Evolutionary conservation across 2,329 filamentous ascomycete species (phyloP).

Genomic region (Hortaea werneckii): DNA sequence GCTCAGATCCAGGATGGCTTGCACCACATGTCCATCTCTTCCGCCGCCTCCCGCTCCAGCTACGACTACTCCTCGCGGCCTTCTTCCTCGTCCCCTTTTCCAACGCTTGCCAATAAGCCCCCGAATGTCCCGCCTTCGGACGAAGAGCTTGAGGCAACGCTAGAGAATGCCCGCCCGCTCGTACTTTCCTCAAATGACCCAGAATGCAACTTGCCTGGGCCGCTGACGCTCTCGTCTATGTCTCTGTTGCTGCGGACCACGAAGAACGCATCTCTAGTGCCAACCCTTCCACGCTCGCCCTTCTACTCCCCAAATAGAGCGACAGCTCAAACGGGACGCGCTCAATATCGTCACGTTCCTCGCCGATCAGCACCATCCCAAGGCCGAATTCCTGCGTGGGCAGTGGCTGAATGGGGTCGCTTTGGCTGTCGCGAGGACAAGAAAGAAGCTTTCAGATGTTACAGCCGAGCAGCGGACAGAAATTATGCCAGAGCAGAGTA

Average conservation of each 20-base stretch:
- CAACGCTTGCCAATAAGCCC: constrained; percentile 65
- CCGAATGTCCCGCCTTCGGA: constrained; percentile 88
- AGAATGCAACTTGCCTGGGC: constrained; percentile 97
- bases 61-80: constrained; percentile 33
- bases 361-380: constrained; percentile 82
- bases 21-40: constrained; percentile 63
- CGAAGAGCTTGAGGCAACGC: constrained; percentile 81
- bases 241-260: constrained; percentile 72
- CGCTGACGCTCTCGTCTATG: constrained; percentile 80
- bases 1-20: constrained; percentile 95
- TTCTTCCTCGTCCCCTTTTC: constrained; percentile 85
- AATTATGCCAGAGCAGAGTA: constrained; percentile 88
- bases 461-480: constrained; percentile 73
- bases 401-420: constrained; percentile 98
- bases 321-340: constrained; percentile 77
- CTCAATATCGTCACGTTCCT: constrained; percentile 87
- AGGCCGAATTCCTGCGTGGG: constrained; percentile 84
- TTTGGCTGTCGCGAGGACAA: constrained; percentile 86
- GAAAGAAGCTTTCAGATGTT: constrained; percentile 83
- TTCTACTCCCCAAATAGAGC: constrained; percentile 75
- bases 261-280: constrained; percentile 54
- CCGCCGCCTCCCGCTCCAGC: constrained; percentile 26
- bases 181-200: constrained; percentile 91
- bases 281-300: constrained; percentile 43
- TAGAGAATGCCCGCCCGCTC: constrained; percentile 72